Conservation (phyloP, 1,139 yeast species). For the Scheffersomyces parashehatae region DNA sequence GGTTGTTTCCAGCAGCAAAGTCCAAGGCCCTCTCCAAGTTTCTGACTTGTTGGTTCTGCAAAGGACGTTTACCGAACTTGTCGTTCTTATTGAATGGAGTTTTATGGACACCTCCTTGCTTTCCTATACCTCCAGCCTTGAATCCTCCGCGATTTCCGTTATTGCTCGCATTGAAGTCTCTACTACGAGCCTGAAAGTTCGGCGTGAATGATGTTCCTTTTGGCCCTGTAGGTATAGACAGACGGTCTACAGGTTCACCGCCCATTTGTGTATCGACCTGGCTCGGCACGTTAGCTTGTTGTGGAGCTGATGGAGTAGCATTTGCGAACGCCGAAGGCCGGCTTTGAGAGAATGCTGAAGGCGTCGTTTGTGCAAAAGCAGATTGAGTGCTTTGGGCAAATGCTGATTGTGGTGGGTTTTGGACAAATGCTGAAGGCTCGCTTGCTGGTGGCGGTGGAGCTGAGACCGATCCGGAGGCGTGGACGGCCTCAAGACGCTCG, state of each 20-base stretch:
- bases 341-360: conserved; percentile 3
- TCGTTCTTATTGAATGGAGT: conserved; percentile 13
- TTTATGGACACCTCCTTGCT: conserved; percentile 8
- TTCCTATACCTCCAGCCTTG: conserved; percentile 11
- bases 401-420: conserved; percentile 3
- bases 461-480: background rate
- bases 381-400: background rate
- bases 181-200: conserved; percentile 4
- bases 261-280: conserved; percentile 1
- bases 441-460: conserved; percentile 7
- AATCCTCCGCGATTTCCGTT: conserved; percentile 6
- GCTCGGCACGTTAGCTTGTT: background rate
- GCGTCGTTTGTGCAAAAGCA: conserved; percentile 2
- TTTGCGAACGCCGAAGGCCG: conserved; percentile 2
- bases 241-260: conserved; percentile 5
- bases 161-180: background rate
- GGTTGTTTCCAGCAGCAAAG: conserved; percentile 20
- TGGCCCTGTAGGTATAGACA: conserved; percentile 19
- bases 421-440: conserved; percentile 13
- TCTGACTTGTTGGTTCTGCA: conserved; percentile 35
- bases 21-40: conserved; percentile 45
- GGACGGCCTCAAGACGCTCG: conserved; percentile 30
- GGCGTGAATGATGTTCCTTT: conserved; percentile 7
- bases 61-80: conserved; percentile 5
- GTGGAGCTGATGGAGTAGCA: conserved; percentile 3